Base-by-base conservation (phyloP, 1,284 basidiomycete genomes). In the Irpex sp. region DNA sequence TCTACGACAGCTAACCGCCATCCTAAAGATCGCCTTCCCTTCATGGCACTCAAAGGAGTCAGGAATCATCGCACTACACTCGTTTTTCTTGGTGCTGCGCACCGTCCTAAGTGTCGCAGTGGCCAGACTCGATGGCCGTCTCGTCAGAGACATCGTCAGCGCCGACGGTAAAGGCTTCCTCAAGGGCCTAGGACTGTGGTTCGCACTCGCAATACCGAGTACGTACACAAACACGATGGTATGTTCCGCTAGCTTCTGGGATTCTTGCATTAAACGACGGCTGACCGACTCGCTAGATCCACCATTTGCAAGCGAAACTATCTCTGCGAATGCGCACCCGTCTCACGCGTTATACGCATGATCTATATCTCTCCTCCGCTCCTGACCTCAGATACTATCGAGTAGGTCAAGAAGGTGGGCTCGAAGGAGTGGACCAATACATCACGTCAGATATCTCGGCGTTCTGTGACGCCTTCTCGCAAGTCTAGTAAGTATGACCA, bases 181-280 rank as follows among this genome's bases (percentile, higher is more conserved):
- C 13, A 85, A 84, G 59, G 96, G 96, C 0, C 78, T 98, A 0
- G 91, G 83, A 0, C 81, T 94, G 64, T 98, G 96, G 96, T 97
- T 97, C 72, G 78, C 88, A 5, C 83, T 99, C 5, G 94, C 95
- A 0, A 82, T 98, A 31, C 21, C 96, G 0, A 95, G 93, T 71
- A 96, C 94, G 17, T 97, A 96, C 73, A 98, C 96, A 0, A 98
- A 99, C 74, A 90, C 94, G 1, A 96, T 98, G 94, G 91, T 92
- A 26, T 38, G 80, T 65, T 1, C 40, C 40, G 15, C 40, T 15
- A 44, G 8, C 15, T 15, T 4, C 40, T 0, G 15, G 8, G 15
- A 44, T 15, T 5, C 15, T 17, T 7, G 8, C 7, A 51, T 51
- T 51, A 2, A 26, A 26, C 26, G 26, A 26, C 3, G 26, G 26